Evolutionary conservation across 2,329 filamentous ascomycete genomes (phyloP), one percentile per base, ranked within the genome.

Genomic region (Apiospora koreana): DNA sequence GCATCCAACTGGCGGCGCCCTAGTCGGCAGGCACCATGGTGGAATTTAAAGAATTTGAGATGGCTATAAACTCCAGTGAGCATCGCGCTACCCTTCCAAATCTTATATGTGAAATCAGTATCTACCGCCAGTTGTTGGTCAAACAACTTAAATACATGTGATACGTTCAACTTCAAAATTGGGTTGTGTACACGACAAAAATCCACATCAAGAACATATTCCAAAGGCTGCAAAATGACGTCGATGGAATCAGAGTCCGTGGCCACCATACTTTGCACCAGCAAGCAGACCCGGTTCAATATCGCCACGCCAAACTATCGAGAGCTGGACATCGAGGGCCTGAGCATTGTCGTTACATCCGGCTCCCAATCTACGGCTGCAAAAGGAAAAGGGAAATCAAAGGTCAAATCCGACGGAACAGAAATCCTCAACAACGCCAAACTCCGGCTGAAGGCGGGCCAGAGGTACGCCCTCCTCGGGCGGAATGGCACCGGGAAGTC

Each of bases 401-500:
- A 88, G 76, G 79, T 76, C 83, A 84, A 78, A 62, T 73, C 76
- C 14, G 82, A 85, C 4, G 86, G 86, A 12, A 80, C 86, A n/a
- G 93, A 96, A 78, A 87, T 97, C 7, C 84, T 97, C 3, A 84
- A 84, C 12, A 89, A 92, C 78, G 92, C 92, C 1, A 90, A 90
- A 70, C 81, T 97, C 45, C 88, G 90, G 31, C 82, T 97, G 3
- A 93, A 95, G 73, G 88, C 90, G 67, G 91, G 92, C 0, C 85
- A 90, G 64, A 87, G 92, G 72, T 97, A 97, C 83, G 93, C 93
- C 0, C 83, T 97, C 1, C 85, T 95, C 25, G 94, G 94, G 0
- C 87, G 93, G 8, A 97, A 97, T 80, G 94, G 94, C 0, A 92
- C 91, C 1, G 94, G 94, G 7, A 97, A 97, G 78, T 95, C 93